phyloP scores from a whole-genome alignment of 768 basidiomycete species.

The Trametes gibbosa region DNA sequence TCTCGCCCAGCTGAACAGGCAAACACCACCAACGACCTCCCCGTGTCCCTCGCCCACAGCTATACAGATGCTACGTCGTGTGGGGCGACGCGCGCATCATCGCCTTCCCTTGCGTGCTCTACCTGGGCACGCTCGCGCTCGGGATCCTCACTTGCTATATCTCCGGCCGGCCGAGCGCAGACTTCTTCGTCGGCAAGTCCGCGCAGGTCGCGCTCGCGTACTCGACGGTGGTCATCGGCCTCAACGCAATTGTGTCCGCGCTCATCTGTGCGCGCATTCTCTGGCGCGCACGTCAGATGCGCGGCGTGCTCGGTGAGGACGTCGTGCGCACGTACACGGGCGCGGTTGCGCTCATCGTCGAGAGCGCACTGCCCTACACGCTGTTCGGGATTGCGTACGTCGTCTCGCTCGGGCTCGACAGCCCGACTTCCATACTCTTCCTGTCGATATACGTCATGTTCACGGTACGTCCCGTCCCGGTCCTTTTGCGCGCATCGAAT shows the following conservation, averaged over 20 bases:
- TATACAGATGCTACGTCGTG: conserved; percentile 38
- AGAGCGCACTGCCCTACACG: conserved; percentile 38
- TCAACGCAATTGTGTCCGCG: conserved; percentile 10
- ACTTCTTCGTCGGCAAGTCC: conserved; percentile 16
- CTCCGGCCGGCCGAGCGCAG: conserved; percentile 8
- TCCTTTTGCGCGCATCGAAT: background rate
- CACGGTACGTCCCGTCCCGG: conserved; percentile 27
- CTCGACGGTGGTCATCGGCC: conserved; percentile 10
- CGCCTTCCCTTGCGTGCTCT: conserved; percentile 11
- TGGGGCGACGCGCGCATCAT: conserved; percentile 24
- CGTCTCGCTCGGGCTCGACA: conserved; percentile 32
- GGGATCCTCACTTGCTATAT: conserved; percentile 14
- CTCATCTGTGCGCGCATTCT: conserved; percentile 18
- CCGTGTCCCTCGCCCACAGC: conserved; percentile 22
- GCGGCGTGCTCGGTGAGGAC: background rate
- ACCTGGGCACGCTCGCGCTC: conserved; percentile 9
- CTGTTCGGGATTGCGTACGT: conserved; percentile 36
- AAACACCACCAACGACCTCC: background rate
- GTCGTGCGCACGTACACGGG: conserved; percentile 27
- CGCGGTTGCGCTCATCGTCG: conserved; percentile 33
- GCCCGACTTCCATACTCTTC: conserved; percentile 33
- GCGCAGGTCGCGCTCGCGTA: conserved; percentile 12
- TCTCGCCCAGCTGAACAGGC: background rate
- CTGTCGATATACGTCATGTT: conserved; percentile 40
- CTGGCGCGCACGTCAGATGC: background rate